Base-by-base conservation (phyloP, 2,329 filamentous ascomycete species). In the Aspergillus sp. region DNA sequence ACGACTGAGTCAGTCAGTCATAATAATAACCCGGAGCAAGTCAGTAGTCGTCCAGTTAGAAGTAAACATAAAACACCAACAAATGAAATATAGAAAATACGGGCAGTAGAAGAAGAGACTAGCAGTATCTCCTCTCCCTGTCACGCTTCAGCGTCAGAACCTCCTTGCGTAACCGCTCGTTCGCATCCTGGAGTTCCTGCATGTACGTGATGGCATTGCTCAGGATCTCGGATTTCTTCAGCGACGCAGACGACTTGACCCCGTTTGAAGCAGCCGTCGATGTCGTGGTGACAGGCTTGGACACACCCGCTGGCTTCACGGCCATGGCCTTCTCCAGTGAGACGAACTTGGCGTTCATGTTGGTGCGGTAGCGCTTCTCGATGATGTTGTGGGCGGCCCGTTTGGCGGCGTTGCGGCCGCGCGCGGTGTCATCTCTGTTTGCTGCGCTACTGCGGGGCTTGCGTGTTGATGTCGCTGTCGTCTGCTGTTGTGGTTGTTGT, bases 321-420 rank as follows among this genome's bases (percentile, higher is more conserved):
- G 63, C 66, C 57, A 75, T 74, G 9, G 72, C 72, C 54, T 75
- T 70, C 46, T 75, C 73, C n/a, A 76, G 63, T 0, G 73, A 66
- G 1, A 75, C 66, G 48, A 76, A 76, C 45, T 76, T 76, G 65
- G 73, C 72, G 50, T 76, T 76, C 73, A 76, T 76, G 63, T 76
- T 76, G 50, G 73, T 76, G 37, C 73, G 72, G 57, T 76, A 76
- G 11, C 73, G 73, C 60, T 76, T 76, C 57, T 76, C 73, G 51
- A 76, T 75, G 63, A 75, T 70, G 62, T 76, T 76, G 64, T 76
- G 73, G 3, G 73, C 73, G 15, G 73, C 73, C 4, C 73, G 71
- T 59, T 76, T 76, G 53, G 73, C 73, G 17, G 73, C 73, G 25
- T 73, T 73, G 56, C 70, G 70, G 37, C 62, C 62, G 17, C 58